Conservation (phyloP, 2,329 filamentous ascomycete genomes). For the Xylariales sp. region DNA sequence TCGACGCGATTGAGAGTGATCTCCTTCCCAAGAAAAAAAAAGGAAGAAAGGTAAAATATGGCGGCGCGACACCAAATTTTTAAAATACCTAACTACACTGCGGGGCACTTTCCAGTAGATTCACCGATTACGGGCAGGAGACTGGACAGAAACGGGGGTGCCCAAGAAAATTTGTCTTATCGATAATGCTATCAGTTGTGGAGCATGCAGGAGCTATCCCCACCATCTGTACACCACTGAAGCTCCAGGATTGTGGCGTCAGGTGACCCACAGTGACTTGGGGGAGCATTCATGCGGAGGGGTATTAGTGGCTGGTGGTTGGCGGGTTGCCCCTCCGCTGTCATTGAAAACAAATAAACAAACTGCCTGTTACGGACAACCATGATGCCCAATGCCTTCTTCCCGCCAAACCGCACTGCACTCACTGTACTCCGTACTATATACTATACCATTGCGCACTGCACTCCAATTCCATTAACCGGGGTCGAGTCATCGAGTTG, state of each 20-base stretch:
- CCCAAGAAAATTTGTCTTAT: conserved; percentile 25
- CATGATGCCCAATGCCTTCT: conserved; percentile 37
- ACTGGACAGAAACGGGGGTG: too few species aligned
- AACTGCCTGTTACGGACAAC: conserved; percentile 50
- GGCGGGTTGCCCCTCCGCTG: conserved; percentile 41
- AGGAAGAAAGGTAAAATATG: conserved; percentile 49
- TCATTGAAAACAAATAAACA: conserved; percentile 52
- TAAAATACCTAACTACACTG: conserved; percentile 35
- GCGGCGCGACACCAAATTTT: conserved; percentile 56
- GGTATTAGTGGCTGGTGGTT: conserved; percentile 37
- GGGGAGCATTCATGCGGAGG: conserved; percentile 30
- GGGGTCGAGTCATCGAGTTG: conserved; percentile 35
- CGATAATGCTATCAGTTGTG: conserved; percentile 16
- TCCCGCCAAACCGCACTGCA: conserved; percentile 9
- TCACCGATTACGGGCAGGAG: conserved; percentile 1
- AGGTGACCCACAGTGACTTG: not conserved
- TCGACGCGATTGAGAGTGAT: conserved; percentile 54
- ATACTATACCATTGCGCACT: conserved; percentile 2
- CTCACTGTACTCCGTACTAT: not conserved
- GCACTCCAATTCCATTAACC: conserved; percentile 25
- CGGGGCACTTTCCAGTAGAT: conserved; percentile 6
- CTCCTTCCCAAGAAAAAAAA: conserved; percentile 67
- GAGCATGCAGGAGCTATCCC: too few species aligned
- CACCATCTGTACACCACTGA: not conserved
- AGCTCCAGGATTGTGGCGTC: not conserved